Conservation (phyloP, 1,284 basidiomycete genomes). For the Omphalotus olearius region DNA sequence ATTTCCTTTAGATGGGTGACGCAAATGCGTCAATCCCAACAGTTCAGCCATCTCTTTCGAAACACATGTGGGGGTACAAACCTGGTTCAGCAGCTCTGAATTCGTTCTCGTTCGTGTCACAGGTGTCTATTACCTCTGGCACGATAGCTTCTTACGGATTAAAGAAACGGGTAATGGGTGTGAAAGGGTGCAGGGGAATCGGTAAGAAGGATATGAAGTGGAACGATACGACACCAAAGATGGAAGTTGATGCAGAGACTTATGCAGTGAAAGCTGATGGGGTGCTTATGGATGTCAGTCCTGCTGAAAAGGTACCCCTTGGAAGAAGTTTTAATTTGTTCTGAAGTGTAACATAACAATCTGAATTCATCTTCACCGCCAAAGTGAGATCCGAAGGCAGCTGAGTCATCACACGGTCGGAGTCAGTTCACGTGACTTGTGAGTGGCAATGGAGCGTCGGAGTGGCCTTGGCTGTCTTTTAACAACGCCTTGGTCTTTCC, state of each 20-base stretch:
- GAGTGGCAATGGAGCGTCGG: no score
- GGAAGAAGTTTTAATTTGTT: slow-evolving; percentile 73
- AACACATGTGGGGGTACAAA: slow-evolving; percentile 88
- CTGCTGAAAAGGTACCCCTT: slow-evolving; percentile 72
- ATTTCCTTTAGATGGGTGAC: slow-evolving; percentile 77
- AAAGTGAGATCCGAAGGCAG: no score
- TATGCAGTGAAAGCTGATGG: slow-evolving; percentile 88
- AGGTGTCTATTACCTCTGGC: slow-evolving; percentile 63
- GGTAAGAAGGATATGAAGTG: slow-evolving; percentile 92
- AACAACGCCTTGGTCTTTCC: background rate
- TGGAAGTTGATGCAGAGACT: slow-evolving; percentile 90
- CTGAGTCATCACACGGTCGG: no score
- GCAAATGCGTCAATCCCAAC: slow-evolving; percentile 93
- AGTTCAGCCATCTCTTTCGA: slow-evolving; percentile 82
- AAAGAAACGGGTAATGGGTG: slow-evolving; percentile 72
- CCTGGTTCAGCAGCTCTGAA: slow-evolving; percentile 74
- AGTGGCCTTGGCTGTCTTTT: background rate
- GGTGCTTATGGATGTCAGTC: slow-evolving; percentile 68
- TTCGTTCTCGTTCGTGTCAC: slow-evolving; percentile 85
- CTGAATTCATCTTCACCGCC: no score
- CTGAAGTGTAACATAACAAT: no score
- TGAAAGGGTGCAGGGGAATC: slow-evolving; percentile 73
- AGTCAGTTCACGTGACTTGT: no score
- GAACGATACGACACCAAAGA: slow-evolving; percentile 79
- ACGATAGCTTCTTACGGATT: slow-evolving; percentile 70